Percentiles rank a stretch among this genome's conserved stretches.
Conservation (phyloP, 2,329 filamentous ascomycete species). For the Ploettnerulaceae sp. region DNA sequence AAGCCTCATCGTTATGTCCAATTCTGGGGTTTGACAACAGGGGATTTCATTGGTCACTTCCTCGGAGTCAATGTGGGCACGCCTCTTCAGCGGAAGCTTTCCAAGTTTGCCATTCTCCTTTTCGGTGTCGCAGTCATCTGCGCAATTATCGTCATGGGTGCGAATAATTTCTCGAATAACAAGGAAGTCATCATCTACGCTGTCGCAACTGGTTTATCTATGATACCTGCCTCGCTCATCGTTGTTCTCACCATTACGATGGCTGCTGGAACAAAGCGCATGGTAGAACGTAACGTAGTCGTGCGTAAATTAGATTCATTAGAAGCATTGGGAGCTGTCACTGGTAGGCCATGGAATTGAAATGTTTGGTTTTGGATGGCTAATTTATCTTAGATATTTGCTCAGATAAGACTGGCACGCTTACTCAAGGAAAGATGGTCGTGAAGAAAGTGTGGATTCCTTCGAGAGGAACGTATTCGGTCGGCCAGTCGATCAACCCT, state of each 20-base stretch:
- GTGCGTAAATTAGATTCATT: constrained; percentile 52
- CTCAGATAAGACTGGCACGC: constrained; percentile 70
- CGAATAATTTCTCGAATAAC: constrained; percentile 47
- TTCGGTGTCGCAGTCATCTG: constrained; percentile 60
- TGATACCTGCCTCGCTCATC: constrained; percentile 59
- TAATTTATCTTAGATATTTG: constrained; percentile 46
- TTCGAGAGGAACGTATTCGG: constrained; percentile 45
- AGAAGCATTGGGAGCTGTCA: constrained; percentile 52
- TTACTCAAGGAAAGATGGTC: constrained; percentile 41
- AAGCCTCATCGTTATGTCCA: constrained; percentile 44
- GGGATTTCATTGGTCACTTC: constrained; percentile 55
- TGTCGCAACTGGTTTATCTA: constrained; percentile 53
- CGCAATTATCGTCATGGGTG: constrained; percentile 59
- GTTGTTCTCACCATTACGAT: constrained; percentile 65
- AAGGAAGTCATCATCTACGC: constrained; percentile 60
- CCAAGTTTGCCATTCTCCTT: constrained; percentile 57
- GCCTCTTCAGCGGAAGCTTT: constrained; percentile 61
- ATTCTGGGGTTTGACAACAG: constrained; percentile 40
- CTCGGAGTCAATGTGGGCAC: constrained; percentile 62
- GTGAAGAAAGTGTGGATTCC: constrained; percentile 51
- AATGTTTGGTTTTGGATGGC: constrained; percentile 46
- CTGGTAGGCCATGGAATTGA: constrained; percentile 42
- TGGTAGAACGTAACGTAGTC: constrained; percentile 53
- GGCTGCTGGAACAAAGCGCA: constrained; percentile 54
- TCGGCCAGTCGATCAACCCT: constrained; percentile 46